Base-by-base conservation (phyloP, 805 yeast genomes). In the Ogataea angusta region DNA sequence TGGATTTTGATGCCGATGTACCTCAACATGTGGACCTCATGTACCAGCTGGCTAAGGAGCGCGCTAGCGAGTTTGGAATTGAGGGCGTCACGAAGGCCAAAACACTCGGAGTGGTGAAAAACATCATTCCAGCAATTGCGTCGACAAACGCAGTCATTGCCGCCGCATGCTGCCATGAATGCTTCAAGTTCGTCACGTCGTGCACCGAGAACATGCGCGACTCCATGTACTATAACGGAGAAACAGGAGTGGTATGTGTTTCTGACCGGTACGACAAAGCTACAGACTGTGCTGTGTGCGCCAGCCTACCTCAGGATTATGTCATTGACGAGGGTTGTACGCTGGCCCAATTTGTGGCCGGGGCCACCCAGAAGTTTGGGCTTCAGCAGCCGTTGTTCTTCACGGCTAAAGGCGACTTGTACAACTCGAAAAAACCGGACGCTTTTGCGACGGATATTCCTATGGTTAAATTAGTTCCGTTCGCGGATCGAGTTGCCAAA, bases 91-190 rank as follows among this genome's bases (percentile, higher is more conserved):
- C 91, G 0, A 72, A 76, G 43, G 66, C 73, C 35, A 73, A 85
- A 28, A 80, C 93, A 0, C 70, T 86, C 38, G 98, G 98, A 0
- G 95, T 91, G 24, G 86, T 88, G 38, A 91, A 91, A 60, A 83
- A 83, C 54, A 90, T 91, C 45, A 84, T 91, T 8, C 99, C 99
- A 0, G 90, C 96, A 2, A 85, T 90, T 39, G 96, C 96, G 1
- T 82, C 95, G 2, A 90, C 97, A 0, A 91, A 93, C 60, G 95
- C 98, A 2, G 74, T 91, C 16, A 77, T 91, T 23, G 96, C 97
- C 0, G 95, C 93, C 0, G 73, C 88, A 5, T 85, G 95, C 59
- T 84, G 93, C 56, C 85, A 84, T 48, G 96, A 89, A 60, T 86
- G 84, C 2, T 76, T 87, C 61, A 90, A 90, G 56, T 68, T 89